These are phyloP conservation scores for Trichoderma aggressivum DNA, from an alignment of 2,329 filamentous ascomycete genomes.

Conservation along the genomic window DNA sequence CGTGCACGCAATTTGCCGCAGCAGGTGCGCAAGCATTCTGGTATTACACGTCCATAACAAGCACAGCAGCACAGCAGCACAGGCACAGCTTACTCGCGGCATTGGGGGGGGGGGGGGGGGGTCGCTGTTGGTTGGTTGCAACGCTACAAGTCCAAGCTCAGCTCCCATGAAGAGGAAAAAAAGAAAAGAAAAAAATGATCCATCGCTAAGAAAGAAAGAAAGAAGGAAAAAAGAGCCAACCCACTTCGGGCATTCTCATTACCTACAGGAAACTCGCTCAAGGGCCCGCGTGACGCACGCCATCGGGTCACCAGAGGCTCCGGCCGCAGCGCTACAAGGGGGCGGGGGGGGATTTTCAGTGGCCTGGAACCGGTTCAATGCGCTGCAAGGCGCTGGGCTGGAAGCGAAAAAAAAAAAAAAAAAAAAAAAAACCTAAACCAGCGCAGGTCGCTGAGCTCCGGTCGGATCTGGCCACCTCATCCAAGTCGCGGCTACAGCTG, in stretches of 20 bases:
- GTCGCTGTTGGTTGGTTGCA: neutral
- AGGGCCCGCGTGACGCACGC: conserved; percentile 18
- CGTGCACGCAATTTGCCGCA: neutral
- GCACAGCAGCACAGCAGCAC: no score
- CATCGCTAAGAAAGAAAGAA: neutral
- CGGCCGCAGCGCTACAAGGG: neutral
- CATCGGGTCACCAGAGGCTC: conserved; percentile 17
- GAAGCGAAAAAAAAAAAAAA: no score
- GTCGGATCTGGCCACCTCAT: neutral
- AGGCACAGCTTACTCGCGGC: neutral
- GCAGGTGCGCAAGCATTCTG: neutral
- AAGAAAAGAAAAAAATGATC: neutral
- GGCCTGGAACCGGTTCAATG: neutral
- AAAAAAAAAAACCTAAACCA: no score
- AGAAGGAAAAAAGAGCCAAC: neutral
- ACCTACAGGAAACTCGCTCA: conserved; percentile 19
- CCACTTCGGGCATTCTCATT: conserved; percentile 16
- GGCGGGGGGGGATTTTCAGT: neutral
- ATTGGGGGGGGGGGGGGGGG: neutral
- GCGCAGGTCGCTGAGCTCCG: neutral
- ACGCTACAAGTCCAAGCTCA: neutral
- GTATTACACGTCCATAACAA: no score
- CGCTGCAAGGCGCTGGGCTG: conserved; percentile 4
- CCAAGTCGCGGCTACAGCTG: neutral
- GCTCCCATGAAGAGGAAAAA: neutral